phyloP scores from a whole-genome alignment of 169 alveolate species.

The Plasmodium sp. region DNA sequence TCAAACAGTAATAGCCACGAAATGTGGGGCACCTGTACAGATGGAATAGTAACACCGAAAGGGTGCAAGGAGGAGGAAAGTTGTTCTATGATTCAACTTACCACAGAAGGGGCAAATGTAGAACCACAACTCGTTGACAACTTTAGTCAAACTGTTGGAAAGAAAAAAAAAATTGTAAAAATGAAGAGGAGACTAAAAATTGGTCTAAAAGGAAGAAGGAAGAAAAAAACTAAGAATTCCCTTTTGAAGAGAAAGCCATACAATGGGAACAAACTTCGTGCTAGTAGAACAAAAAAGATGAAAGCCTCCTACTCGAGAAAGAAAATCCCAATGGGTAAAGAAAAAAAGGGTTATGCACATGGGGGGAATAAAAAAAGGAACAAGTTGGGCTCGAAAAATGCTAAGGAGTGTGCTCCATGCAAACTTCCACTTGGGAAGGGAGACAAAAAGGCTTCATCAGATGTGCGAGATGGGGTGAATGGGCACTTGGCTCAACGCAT shows the following conservation, averaged over 20 bases:
- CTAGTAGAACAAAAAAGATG: background rate
- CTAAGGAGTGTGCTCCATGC: background rate
- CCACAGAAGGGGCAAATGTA: background rate
- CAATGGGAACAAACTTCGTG: background rate
- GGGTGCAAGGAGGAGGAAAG: background rate
- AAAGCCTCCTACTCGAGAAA: background rate
- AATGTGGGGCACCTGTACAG: background rate
- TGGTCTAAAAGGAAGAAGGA: background rate
- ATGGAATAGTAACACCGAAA: background rate
- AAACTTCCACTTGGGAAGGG: background rate
- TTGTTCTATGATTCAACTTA: background rate
- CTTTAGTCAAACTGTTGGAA: slow-evolving; percentile 15
- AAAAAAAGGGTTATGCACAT: background rate
- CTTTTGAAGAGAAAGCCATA: background rate
- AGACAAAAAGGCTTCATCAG: background rate
- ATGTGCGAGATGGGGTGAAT: background rate
- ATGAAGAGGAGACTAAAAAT: background rate
- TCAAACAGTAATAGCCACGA: background rate
- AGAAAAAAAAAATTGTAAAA: slow-evolving; percentile 6
- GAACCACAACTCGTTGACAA: slow-evolving; percentile 4
- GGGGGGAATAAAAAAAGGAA: background rate
- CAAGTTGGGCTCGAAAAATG: background rate
- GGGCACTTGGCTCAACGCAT: background rate
- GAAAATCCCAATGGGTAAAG: background rate
- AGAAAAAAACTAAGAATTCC: background rate